Base-by-base conservation (phyloP, 2,329 filamentous ascomycete species). In the Aspergillus clavatus region DNA sequence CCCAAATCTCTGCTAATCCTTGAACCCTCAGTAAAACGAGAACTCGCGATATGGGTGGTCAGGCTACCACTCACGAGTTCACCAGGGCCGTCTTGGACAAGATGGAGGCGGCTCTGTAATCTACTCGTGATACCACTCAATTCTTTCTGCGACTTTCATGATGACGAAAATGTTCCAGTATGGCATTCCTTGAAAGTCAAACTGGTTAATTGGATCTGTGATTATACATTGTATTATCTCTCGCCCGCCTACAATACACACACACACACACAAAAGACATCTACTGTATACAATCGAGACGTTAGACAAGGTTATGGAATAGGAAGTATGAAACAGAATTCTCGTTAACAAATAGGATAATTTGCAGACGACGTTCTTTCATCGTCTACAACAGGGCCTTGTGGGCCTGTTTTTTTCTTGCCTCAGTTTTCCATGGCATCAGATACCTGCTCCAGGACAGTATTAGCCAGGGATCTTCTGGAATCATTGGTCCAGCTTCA, bases 11-110 rank as follows among this genome's bases (percentile, higher is more conserved):
- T 42, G 52, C 75, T 81, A 62, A 82, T 66, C 50, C 53, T 16
- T 14, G 12, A 43, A 29, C 28, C 16, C 42, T 65, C 59, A 93
- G 89, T 69, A 84, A 89, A 74, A 79, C 82, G 65, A 85, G 90
- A 70, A 98, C 93, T 55, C 85, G 86, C 63, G 93, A 98, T 68
- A 96, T 98, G 93, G 91, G 91, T 67, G 93, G 93, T 69, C 76
- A 84, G 56, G 82, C 82, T 65, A 89, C 86, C 61, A 98, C 91
- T 54, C 83, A 96, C 73, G 84, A 97, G 71, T 98, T 97, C 77
- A 97, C 93, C 63, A 80, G 85, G 63, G 90, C 93, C 61, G 87
- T 98, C 66, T 80, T 98, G 66, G 82, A 90, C 77, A 88, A 93
- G 80, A 95, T 98, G 89, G 91, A 97, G 78, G 74, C 67, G 51